Evolutionary conservation across 2,329 filamentous ascomycete species (phyloP).

Genomic region (Fusarium chlamydosporum): DNA sequence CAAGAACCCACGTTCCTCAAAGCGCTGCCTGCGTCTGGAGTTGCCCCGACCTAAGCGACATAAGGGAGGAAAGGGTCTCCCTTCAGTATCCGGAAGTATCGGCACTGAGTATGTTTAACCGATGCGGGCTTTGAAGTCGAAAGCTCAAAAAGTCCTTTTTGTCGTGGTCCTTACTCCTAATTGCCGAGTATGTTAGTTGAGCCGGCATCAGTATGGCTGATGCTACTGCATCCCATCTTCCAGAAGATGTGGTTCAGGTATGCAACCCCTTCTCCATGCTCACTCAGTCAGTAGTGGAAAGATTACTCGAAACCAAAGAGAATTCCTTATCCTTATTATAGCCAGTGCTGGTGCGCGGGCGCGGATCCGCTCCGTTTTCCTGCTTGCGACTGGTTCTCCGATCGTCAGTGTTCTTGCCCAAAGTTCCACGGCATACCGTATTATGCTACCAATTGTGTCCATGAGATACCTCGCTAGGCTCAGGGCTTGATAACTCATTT

Average conservation of each 20-base stretch:
- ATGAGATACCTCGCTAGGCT: not conserved
- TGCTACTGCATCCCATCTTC: constrained; percentile 3
- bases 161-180: not conserved
- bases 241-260: not conserved
- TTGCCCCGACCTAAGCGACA: constrained; percentile 1
- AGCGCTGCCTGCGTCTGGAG: not conserved
- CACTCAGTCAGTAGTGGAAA: not conserved
- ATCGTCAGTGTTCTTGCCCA: not conserved
- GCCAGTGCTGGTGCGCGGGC: not conserved
- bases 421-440: not conserved
- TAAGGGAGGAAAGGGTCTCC: not conserved
- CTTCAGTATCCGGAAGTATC: constrained; percentile 5
- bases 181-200: not conserved
- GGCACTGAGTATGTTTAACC: not conserved
- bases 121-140: not conserved
- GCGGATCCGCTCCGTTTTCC: not conserved
- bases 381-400: not conserved
- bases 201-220: not conserved
- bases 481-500: not conserved
- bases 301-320: not conserved
- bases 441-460: not conserved
- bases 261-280: not conserved
- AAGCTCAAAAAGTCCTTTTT: not conserved
- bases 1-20: constrained; percentile 1
- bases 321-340: not conserved